phyloP scores from a whole-genome alignment of 2,329 filamentous ascomycete species.

The Aspergillus flavus region DNA sequence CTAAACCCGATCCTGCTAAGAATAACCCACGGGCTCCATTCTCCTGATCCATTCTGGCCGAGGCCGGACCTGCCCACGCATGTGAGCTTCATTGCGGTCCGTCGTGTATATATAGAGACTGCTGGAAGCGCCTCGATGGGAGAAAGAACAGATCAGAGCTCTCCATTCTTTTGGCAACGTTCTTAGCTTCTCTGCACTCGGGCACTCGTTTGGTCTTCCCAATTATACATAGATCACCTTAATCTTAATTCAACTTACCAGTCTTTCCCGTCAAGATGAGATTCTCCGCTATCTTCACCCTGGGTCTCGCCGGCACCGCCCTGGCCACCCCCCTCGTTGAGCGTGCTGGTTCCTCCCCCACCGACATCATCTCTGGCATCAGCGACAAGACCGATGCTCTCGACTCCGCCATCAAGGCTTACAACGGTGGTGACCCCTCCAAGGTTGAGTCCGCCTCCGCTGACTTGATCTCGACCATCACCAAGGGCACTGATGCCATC shows the following conservation, averaged over 20 bases:
- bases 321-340: constrained; percentile 24
- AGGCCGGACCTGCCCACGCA: constrained; percentile 8
- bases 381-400: constrained; percentile 22
- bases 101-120: constrained; percentile 18
- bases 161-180: constrained; percentile 19
- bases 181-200: constrained; percentile 15
- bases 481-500: constrained; percentile 28
- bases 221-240: constrained; percentile 8
- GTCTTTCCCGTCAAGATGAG: constrained; percentile 24
- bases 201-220: constrained; percentile 23
- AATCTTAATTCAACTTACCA: constrained; percentile 16
- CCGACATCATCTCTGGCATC: constrained; percentile 26
- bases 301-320: constrained; percentile 26
- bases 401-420: constrained; percentile 26
- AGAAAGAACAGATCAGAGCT: constrained; percentile 16
- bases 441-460: constrained; percentile 26
- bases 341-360: constrained; percentile 21
- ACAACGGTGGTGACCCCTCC: constrained; percentile 26
- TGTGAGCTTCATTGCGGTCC: constrained; percentile 15
- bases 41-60: constrained; percentile 14
- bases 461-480: constrained; percentile 29
- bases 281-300: constrained; percentile 26
- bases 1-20: constrained; percentile 13
- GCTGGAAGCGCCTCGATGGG: not conserved
- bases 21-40: constrained; percentile 5